These are phyloP conservation scores for Rubia tinctorum DNA, from an alignment of 305 asterid genomes.

Conservation along the genomic window DNA sequence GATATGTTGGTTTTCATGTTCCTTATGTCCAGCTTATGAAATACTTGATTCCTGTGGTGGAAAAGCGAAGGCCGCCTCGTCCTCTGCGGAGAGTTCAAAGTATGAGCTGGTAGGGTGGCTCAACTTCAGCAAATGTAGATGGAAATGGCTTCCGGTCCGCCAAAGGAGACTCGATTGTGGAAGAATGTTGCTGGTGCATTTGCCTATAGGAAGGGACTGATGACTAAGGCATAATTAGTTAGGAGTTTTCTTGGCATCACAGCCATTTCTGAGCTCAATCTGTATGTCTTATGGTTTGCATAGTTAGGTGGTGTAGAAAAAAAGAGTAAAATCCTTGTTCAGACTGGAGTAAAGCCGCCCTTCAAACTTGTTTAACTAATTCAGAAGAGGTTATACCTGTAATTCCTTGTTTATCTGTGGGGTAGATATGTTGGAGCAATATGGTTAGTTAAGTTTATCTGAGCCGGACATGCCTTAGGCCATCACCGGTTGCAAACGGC, in stretches of 20 bases:
- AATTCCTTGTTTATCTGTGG: neutral
- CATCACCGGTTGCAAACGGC: too few species aligned
- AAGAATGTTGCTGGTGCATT: conserved; percentile 5
- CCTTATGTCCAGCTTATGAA: conserved; percentile 68
- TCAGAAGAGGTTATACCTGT: conserved; percentile 16
- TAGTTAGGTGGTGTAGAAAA: conserved; percentile 19
- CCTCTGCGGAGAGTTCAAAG: conserved; percentile 57
- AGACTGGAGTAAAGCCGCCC: conserved; percentile 16
- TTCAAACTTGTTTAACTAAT: conserved; percentile 3
- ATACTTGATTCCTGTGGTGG: conserved; percentile 64
- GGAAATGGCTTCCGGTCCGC: conserved; percentile 12
- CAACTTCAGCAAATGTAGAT: conserved; percentile 14
- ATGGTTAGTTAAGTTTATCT: neutral
- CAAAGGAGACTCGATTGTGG: conserved; percentile 16
- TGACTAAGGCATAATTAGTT: neutral
- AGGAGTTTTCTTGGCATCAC: conserved; percentile 11
- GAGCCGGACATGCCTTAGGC: too few species aligned
- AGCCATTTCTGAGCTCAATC: conserved; percentile 4
- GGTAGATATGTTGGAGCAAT: neutral
- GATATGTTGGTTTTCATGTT: conserved; percentile 1
- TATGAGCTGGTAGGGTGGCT: conserved; percentile 37
- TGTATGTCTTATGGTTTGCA: conserved; percentile 4
- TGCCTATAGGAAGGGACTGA: conserved; percentile 7
- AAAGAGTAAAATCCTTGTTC: neutral
- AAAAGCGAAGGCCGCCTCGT: conserved; percentile 60